Evolutionary conservation across 345 rosid species (phyloP), one percentile per base, ranked within the genome.

Genomic region (Angophora floribunda): DNA sequence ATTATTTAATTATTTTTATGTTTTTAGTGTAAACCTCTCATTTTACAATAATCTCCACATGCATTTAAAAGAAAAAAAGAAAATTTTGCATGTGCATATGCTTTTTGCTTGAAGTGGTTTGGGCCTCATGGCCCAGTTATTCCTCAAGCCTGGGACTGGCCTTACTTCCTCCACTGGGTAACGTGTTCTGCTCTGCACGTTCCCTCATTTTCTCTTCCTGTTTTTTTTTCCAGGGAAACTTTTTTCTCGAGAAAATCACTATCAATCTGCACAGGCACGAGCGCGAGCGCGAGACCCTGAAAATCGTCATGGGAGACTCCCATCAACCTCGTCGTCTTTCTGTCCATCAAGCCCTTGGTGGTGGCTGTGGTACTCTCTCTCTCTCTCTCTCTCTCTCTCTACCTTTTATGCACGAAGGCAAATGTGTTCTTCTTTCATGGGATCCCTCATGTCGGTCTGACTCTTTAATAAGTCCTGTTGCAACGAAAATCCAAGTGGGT

Each of bases 291-390:
- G 11, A 24, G n/a, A 90, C 65, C 70, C 88, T 84, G 86, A 80
- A 75, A 88, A 87, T 88, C 61, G 85, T 61, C 91, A 95, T 95
- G 97, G 96, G 90, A 91, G 96, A 94, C 30, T 90, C 94, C 51
- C 44, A 87, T 87, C 92, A 94, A 85, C 88, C 90, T 85, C 89
- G 63, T 70, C 92, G 93, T 88, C 52, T 89, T 36, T 95, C 96
- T 91, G 96, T 96, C 90, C 96, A 97, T 86, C 95, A 93, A 87
- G 91, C 93, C 88, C 97, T 97, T 17, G 98, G 98, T 49, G 98
- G 94, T 49, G 98, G 96, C 89, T 75, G 88, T 75, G 99, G 98
- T 93, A 13, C 26, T 1, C 80, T 36, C 80, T 32, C 47, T 36
- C 80, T 70, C 78, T 30, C 36, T 28, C 70, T 63, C 70, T 61